Conservation (phyloP, 306 rosid species). For the Casuarina glauca region DNA sequence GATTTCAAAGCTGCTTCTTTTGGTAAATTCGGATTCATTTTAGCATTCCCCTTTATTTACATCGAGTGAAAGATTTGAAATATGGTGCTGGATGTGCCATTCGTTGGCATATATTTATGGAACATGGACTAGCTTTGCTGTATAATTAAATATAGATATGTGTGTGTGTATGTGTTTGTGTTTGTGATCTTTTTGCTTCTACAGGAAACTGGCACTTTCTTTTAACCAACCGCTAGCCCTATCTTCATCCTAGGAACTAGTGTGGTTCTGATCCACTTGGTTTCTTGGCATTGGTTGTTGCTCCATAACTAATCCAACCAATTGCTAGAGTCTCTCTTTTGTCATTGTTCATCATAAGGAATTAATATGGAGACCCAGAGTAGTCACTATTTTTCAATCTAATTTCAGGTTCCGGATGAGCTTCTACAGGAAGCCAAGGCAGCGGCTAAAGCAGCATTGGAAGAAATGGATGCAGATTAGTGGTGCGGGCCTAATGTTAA, state of each 20-base stretch:
- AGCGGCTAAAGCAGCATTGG: constrained; percentile 91
- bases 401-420: constrained; percentile 69
- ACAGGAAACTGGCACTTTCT: background rate
- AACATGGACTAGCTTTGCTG: background rate
- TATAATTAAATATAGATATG: background rate
- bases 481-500: background rate
- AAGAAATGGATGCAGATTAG: constrained; percentile 98
- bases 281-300: background rate
- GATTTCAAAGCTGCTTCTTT: background rate
- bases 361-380: background rate
- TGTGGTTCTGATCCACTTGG: background rate
- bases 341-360: background rate
- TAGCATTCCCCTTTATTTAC: background rate
- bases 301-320: background rate
- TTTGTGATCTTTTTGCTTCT: background rate
- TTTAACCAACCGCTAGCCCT: background rate
- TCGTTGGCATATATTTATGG: background rate
- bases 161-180: background rate
- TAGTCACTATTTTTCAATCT: background rate
- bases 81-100: background rate
- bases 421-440: constrained; percentile 84
- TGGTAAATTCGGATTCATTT: background rate
- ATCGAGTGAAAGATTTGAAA: background rate
- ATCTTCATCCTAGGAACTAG: background rate
- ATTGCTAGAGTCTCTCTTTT: background rate